Evolutionary conservation across 2,329 filamentous ascomycete genomes (phyloP).

Genomic region (Pestalotiopsis sp.): DNA sequence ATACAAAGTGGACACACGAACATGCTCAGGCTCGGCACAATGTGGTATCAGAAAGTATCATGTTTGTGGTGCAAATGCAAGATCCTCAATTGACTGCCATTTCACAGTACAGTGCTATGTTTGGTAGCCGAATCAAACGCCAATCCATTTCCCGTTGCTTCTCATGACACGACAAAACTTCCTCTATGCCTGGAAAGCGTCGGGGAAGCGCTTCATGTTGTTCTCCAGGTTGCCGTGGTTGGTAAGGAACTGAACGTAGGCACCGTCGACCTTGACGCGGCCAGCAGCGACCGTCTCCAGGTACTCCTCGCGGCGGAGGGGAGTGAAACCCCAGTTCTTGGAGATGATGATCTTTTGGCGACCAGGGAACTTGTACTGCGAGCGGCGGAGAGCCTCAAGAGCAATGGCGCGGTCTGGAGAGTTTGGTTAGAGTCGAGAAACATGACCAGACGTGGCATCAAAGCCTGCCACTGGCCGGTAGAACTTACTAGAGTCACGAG

Average conservation of each 20-base stretch:
- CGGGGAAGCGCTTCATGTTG: slow-evolving; percentile 95
- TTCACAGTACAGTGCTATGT: slow-evolving; percentile 19
- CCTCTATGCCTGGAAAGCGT: slow-evolving; percentile 72
- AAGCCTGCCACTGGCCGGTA: not conserved
- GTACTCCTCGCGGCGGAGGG: slow-evolving; percentile 97
- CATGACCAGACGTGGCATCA: not conserved
- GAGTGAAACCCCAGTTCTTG: slow-evolving; percentile 99
- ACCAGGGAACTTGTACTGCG: slow-evolving; percentile 99
- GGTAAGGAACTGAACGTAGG: slow-evolving; percentile 98
- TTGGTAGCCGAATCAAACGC: slow-evolving; percentile 20
- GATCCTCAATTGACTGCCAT: slow-evolving; percentile 19
- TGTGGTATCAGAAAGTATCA: not conserved
- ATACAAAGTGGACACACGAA: not conserved
- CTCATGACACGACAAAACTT: slow-evolving; percentile 16
- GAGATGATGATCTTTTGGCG: slow-evolving; percentile 99
- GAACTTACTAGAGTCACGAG: slow-evolving; percentile 83
- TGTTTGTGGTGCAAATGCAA: slow-evolving; percentile 19
- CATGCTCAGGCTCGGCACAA: not conserved
- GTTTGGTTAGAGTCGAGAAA: slow-evolving; percentile 27
- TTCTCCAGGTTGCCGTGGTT: slow-evolving; percentile 85
- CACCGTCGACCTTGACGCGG: slow-evolving; percentile 94
- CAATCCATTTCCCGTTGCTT: slow-evolving; percentile 20
- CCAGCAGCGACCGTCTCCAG: slow-evolving; percentile 92
- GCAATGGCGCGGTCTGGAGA: slow-evolving; percentile 79
- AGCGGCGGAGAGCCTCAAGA: slow-evolving; percentile 98